Percentiles rank a stretch among this genome's conserved stretches.
phyloP scores from a whole-genome alignment of 2,329 filamentous ascomycete species.

The Blastomyces silverae region DNA sequence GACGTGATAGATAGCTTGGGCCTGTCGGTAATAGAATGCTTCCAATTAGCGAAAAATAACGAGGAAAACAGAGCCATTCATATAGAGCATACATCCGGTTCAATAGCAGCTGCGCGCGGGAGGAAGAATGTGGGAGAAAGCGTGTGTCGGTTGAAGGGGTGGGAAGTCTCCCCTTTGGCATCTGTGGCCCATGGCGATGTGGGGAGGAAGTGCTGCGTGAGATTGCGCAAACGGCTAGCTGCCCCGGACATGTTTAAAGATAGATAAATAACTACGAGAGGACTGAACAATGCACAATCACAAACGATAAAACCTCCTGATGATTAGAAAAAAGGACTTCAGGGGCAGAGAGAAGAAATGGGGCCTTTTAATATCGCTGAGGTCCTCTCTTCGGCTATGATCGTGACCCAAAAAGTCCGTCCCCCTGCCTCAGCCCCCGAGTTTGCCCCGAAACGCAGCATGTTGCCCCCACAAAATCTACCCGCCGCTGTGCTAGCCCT shows the following conservation, averaged over 20 bases:
- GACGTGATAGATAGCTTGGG: constrained; percentile 76
- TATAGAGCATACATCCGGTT: constrained; percentile 57
- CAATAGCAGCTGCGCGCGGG: constrained; percentile 76
- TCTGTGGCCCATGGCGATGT: constrained; percentile 25
- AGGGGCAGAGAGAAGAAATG: neutral
- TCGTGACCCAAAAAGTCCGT: neutral
- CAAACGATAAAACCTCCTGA: neutral
- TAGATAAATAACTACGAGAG: neutral
- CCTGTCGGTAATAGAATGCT: constrained; percentile 37
- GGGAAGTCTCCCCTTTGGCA: constrained; percentile 19
- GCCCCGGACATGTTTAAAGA: constrained; percentile 26
- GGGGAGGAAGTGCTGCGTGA: constrained; percentile 29
- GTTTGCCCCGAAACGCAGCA: neutral
- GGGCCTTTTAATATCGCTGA: constrained; percentile 4
- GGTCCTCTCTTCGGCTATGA: neutral
- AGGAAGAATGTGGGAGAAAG: constrained; percentile 84
- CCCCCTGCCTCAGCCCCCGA: neutral
- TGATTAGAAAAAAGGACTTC: neutral
- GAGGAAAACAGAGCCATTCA: neutral
- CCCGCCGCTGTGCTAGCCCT: neutral
- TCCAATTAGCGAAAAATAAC: constrained; percentile 3
- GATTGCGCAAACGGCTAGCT: constrained; percentile 27
- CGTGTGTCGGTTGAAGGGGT: constrained; percentile 42
- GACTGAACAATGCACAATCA: neutral
- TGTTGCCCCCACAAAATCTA: neutral